A percentile compares a stretch with the other conserved stretches of the same genome.
These are phyloP conservation scores for Diaporthe vaccinii DNA, from an alignment of 2,329 filamentous ascomycete genomes.

Conservation along the genomic window DNA sequence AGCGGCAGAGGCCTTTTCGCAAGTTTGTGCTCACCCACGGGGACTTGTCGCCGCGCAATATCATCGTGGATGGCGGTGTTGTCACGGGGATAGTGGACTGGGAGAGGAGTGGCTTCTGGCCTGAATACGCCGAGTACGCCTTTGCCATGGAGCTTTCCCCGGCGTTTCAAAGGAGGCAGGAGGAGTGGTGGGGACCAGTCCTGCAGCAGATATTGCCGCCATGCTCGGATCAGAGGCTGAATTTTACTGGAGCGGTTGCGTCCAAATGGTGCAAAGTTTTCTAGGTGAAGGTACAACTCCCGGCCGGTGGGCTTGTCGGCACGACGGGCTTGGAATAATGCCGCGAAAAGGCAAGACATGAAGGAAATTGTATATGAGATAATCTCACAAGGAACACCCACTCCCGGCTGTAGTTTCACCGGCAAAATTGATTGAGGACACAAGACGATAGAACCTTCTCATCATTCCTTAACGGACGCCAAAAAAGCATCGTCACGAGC, in stretches of 20 bases:
- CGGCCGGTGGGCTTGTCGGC: too few species aligned
- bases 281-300: background rate
- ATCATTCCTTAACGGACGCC: too few species aligned
- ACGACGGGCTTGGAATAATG: too few species aligned
- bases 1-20: background rate
- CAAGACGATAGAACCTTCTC: too few species aligned
- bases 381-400: too few species aligned
- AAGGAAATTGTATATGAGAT: too few species aligned
- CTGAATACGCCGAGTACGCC: slow-evolving; percentile 41
- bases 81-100: slow-evolving; percentile 41
- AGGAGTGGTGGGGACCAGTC: slow-evolving; percentile 40
- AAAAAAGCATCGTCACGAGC: too few species aligned
- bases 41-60: slow-evolving; percentile 34
- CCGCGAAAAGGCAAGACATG: too few species aligned
- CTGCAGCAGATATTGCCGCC: slow-evolving; percentile 7
- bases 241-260: slow-evolving; percentile 9
- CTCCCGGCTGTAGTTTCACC: too few species aligned
- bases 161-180: background rate
- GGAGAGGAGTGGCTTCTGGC: slow-evolving; percentile 40
- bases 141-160: slow-evolving; percentile 36
- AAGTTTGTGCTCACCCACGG: slow-evolving; percentile 30
- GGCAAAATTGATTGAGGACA: too few species aligned
- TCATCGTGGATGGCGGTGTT: slow-evolving; percentile 28
- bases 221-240: background rate
- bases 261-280: background rate